phyloP scores from a whole-genome alignment of 129 eudicot species.

The Mikania micrantha region DNA sequence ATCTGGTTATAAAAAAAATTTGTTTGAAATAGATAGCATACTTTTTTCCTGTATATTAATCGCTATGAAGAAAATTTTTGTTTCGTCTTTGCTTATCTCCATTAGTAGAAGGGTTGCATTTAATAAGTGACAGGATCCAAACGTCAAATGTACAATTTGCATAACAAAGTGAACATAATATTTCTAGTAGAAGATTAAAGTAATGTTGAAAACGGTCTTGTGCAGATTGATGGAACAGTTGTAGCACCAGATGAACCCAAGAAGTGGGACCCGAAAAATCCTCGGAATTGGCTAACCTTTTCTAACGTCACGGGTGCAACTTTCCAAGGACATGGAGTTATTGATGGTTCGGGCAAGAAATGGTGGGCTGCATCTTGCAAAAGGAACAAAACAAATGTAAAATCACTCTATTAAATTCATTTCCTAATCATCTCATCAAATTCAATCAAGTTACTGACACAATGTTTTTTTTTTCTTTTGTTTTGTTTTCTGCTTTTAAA shows the following conservation, averaged over 20 bases:
- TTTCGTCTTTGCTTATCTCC: neutral
- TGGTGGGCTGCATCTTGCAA: constrained; percentile 99
- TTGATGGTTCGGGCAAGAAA: constrained; percentile 93
- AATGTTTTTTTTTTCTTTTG: constrained; percentile 11
- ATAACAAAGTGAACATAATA: neutral
- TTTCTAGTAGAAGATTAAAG: neutral
- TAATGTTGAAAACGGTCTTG: neutral
- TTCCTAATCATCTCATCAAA: neutral
- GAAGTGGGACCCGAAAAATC: constrained; percentile 60
- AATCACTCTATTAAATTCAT: neutral
- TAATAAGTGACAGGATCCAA: neutral
- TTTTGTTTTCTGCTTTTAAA: constrained; percentile 23
- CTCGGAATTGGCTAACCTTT: constrained; percentile 67
- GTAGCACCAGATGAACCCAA: constrained; percentile 83
- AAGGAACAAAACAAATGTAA: constrained; percentile 86
- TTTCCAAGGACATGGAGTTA: constrained; percentile 77
- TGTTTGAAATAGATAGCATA: too few relatives aligned
- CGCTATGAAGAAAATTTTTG: too few relatives aligned
- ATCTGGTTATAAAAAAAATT: too few relatives aligned
- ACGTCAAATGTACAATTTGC: neutral
- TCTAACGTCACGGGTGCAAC: constrained; percentile 37
- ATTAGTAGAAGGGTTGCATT: neutral
- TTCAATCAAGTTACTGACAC: constrained; percentile 9
- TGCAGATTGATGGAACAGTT: constrained; percentile 79
- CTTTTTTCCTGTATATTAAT: too few relatives aligned